phyloP scores from a whole-genome alignment of 1,284 basidiomycete species.

The Moniliophthora roreri region DNA sequence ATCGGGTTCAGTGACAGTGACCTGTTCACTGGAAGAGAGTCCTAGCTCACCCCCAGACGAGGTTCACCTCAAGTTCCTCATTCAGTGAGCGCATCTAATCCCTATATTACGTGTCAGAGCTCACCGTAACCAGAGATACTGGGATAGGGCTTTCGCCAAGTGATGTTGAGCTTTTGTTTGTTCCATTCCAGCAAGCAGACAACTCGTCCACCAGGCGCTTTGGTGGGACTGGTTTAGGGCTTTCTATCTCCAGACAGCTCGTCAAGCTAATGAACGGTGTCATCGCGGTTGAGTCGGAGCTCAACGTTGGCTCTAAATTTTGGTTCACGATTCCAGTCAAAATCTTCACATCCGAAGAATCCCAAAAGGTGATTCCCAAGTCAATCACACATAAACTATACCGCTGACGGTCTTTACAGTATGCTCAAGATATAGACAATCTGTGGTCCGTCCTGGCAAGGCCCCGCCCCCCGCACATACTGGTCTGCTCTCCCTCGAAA shows the following conservation, averaged over 20 bases:
- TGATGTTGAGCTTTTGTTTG: slow-evolving; percentile 65
- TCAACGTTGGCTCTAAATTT: slow-evolving; percentile 62
- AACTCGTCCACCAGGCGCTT: slow-evolving; percentile 72
- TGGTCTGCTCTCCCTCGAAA: slow-evolving; percentile 58
- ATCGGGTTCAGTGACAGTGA: slow-evolving; percentile 58
- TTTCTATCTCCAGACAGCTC: slow-evolving; percentile 70
- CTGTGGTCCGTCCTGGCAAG: slow-evolving; percentile 43
- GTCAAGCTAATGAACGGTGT: slow-evolving; percentile 73
- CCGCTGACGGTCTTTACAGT: slow-evolving; percentile 26
- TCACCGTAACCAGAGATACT: slow-evolving; percentile 46
- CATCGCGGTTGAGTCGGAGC: slow-evolving; percentile 65
- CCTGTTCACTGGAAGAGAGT: slow-evolving; percentile 51
- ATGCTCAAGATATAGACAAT: slow-evolving; percentile 41
- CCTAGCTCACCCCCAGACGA: slow-evolving; percentile 35
- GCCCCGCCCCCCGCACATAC: slow-evolving; percentile 46
- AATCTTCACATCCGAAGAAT: slow-evolving; percentile 53
- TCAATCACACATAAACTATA: neutral
- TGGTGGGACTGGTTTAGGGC: slow-evolving; percentile 68
- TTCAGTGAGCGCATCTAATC: slow-evolving; percentile 43
- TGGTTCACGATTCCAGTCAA: slow-evolving; percentile 72
- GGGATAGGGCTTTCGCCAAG: slow-evolving; percentile 65
- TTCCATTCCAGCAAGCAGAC: slow-evolving; percentile 75
- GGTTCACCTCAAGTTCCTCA: slow-evolving; percentile 60
- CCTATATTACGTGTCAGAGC: slow-evolving; percentile 1
- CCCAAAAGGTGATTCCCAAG: slow-evolving; percentile 39